A percentile compares a stretch with the other conserved stretches of the same genome.
These are phyloP conservation scores for Pichia gijzeniarum DNA, from an alignment of 805 yeast species.

Conservation along the genomic window DNA sequence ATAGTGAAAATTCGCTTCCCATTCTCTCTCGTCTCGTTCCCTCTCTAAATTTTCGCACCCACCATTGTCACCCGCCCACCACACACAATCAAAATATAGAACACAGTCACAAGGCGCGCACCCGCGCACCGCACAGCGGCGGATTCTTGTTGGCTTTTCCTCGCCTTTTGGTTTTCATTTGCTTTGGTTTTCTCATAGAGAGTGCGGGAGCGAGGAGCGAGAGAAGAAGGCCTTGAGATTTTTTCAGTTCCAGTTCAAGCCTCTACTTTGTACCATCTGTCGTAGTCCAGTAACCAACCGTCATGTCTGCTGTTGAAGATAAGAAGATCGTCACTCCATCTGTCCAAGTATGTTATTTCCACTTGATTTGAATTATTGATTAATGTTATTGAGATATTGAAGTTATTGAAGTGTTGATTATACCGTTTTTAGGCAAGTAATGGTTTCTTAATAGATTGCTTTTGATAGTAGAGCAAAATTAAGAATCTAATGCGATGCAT, in stretches of 20 bases:
- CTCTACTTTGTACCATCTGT: not conserved
- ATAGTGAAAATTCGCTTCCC: not conserved
- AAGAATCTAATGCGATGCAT: no score
- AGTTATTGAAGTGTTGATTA: not conserved
- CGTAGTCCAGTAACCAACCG: conserved; percentile 3
- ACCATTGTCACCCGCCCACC: not conserved
- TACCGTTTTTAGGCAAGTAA: no score
- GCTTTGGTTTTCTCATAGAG: no score
- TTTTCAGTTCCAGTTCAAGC: no score
- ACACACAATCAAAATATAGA: not conserved
- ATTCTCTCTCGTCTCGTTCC: not conserved
- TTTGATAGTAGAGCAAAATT: no score
- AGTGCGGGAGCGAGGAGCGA: no score
- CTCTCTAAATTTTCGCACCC: not conserved
- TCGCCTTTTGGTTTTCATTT: no score
- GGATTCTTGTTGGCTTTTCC: no score
- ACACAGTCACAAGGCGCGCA: conserved; percentile 4
- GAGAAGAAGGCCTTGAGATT: no score
- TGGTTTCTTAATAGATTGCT: no score
- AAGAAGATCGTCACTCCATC: conserved; percentile 41
- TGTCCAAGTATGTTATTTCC: conserved; percentile 67
- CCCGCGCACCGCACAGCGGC: conserved; percentile 2
- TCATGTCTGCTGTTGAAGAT: conserved; percentile 35
- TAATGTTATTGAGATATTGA: no score
- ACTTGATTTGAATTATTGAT: no score